Evolutionary conservation across 106 monocot genomes (phyloP).

Genomic region (Allium fistulosum): DNA sequence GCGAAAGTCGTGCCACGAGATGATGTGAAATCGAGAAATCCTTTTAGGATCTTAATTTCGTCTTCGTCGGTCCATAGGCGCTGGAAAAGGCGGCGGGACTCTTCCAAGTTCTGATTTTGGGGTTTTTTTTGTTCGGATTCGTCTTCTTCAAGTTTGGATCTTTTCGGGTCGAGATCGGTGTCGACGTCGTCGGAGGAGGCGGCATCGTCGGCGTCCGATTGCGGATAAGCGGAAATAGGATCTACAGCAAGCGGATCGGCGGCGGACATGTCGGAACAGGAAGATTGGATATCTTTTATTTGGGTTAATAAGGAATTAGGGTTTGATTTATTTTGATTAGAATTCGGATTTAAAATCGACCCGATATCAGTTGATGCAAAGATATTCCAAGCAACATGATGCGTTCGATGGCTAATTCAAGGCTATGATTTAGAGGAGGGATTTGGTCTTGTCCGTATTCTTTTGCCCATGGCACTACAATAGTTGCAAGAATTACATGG

Average conservation of each 20-base stretch:
- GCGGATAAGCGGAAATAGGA: not conserved
- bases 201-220: constrained; percentile 26
- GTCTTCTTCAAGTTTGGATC: not conserved
- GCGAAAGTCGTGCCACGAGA: constrained; percentile 72
- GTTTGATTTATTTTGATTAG: too few species aligned
- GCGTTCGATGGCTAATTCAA: not conserved
- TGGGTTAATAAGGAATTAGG: too few species aligned
- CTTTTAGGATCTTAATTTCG: constrained; percentile 74
- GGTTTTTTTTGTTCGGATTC: constrained; percentile 16
- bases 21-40: constrained; percentile 81
- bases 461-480: not conserved
- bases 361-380: not conserved
- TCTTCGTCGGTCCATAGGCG: constrained; percentile 93
- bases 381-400: not conserved
- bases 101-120: constrained; percentile 13
- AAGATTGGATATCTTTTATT: too few species aligned
- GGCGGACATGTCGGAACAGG: not conserved
- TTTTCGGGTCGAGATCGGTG: constrained; percentile 19
- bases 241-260: not conserved
- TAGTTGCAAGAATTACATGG: too few species aligned
- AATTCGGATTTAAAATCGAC: too few species aligned
- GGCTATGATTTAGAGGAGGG: not conserved
- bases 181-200: constrained; percentile 23
- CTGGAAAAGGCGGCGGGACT: constrained; percentile 85
- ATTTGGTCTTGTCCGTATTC: not conserved